phyloP scores from a whole-genome alignment of 805 yeast species.

The Sugiyamaella mastotermitis region DNA sequence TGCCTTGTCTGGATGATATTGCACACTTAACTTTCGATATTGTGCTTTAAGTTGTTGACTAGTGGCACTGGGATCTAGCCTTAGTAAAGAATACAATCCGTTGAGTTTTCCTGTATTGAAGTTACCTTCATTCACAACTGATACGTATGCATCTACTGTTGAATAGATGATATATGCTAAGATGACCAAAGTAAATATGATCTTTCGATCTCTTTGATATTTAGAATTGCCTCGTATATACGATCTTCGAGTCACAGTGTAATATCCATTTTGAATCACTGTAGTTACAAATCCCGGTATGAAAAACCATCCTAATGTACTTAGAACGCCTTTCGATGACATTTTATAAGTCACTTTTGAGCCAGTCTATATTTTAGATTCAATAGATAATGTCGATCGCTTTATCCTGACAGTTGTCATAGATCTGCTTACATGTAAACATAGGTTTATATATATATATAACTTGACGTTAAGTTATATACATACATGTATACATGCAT shows the following conservation, averaged over 20 bases:
- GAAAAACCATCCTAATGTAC: slow-evolving; percentile 20
- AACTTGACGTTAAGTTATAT: no score
- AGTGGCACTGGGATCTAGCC: slow-evolving; percentile 18
- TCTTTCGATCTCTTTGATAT: slow-evolving; percentile 11
- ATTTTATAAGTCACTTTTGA: no score
- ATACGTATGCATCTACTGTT: slow-evolving; percentile 16
- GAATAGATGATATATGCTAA: slow-evolving; percentile 19
- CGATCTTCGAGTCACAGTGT: slow-evolving; percentile 11
- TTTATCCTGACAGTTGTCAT: no score
- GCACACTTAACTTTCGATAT: slow-evolving; percentile 22
- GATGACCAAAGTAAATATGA: slow-evolving; percentile 17
- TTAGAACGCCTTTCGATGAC: slow-evolving; percentile 7
- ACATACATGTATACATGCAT: no score
- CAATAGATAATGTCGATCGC: no score
- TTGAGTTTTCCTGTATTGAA: slow-evolving; percentile 4
- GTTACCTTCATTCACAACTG: slow-evolving; percentile 12
- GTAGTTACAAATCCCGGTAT: slow-evolving; percentile 20
- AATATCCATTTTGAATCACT: slow-evolving; percentile 18
- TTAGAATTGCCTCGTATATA: slow-evolving; percentile 8
- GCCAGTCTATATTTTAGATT: no score
- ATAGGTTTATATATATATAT: no score
- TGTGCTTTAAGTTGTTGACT: slow-evolving; percentile 16
- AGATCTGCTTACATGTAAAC: no score
- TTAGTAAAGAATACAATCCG: slow-evolving; percentile 21
- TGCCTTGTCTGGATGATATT: slow-evolving; percentile 33